Conservation (phyloP, 495 filamentous ascomycete species). For the Articulospora tetracladia region DNA sequence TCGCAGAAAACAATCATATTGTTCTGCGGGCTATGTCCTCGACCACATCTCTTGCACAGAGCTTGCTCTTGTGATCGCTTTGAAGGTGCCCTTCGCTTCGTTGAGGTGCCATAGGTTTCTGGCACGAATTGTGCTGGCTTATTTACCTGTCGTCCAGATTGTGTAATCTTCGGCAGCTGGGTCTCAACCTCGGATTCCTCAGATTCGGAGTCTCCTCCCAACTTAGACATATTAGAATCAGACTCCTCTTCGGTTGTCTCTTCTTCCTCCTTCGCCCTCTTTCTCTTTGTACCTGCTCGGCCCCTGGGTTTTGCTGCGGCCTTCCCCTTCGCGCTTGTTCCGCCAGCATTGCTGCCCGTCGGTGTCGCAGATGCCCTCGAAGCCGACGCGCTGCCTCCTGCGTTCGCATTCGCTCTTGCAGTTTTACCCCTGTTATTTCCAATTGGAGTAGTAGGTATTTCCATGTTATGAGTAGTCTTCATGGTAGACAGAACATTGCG, state of each 20-base stretch:
- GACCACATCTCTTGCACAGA: conserved; percentile 72
- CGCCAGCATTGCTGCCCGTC: conserved; percentile 9
- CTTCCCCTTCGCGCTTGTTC: conserved; percentile 14
- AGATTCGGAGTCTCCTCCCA: conserved; percentile 41
- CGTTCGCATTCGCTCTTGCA: conserved; percentile 5
- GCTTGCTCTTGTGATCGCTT: conserved; percentile 46
- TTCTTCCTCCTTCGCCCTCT: conserved; percentile 40
- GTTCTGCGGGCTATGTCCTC: conserved; percentile 66
- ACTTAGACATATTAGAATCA: conserved; percentile 32
- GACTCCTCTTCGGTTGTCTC: conserved; percentile 21
- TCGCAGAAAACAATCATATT: conserved; percentile 97
- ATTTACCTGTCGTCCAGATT: conserved; percentile 77
- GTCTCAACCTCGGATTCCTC: conserved; percentile 45
- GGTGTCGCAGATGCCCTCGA: conserved; percentile 13
- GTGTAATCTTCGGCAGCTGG: conserved; percentile 63
- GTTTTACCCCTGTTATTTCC: conserved; percentile 4
- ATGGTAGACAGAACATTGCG: conserved; percentile 43
- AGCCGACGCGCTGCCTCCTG: conserved; percentile 6
- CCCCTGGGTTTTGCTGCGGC: conserved; percentile 10
- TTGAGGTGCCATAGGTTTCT: conserved; percentile 37
- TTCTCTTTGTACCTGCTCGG: conserved; percentile 40
- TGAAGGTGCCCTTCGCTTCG: conserved; percentile 38
- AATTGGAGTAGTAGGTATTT: conserved; percentile 21
- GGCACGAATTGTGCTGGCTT: conserved; percentile 71
- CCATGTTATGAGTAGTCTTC: conserved; percentile 46